A percentile compares a stretch with the other conserved stretches of the same genome.
These are phyloP conservation scores for Diaporthe velutina DNA, from an alignment of 2,329 filamentous ascomycete genomes.

Conservation along the genomic window DNA sequence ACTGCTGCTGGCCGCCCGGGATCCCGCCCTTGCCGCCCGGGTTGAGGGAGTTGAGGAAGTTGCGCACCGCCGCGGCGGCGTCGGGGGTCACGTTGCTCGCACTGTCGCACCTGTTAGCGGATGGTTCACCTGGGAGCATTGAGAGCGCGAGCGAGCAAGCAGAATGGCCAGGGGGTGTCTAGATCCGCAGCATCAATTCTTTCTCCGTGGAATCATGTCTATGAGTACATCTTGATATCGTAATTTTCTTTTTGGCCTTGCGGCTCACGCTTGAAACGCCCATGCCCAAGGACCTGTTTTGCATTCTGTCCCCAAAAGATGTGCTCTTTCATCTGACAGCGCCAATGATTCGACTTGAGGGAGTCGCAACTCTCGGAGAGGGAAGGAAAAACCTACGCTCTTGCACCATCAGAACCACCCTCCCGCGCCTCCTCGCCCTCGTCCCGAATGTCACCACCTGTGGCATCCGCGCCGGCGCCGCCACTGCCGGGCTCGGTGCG, in stretches of 20 bases:
- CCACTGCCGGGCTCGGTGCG: constrained; percentile 75
- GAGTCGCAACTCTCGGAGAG: constrained; percentile 31
- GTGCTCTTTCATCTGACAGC: background rate
- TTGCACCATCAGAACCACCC: constrained; percentile 94
- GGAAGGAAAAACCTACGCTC: constrained; percentile 90
- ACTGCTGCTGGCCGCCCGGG: constrained; percentile 50
- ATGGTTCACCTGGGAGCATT: background rate
- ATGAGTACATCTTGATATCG: constrained; percentile 38
- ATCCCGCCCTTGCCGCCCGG: constrained; percentile 71
- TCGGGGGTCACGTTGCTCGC: constrained; percentile 72
- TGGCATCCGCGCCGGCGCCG: constrained; percentile 87
- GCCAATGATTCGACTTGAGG: background rate
- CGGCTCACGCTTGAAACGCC: constrained; percentile 29
- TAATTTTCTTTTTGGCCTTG: constrained; percentile 33
- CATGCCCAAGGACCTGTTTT: constrained; percentile 17
- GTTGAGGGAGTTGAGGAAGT: constrained; percentile 84
- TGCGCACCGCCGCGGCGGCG: constrained; percentile 84
- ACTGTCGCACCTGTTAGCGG: constrained; percentile 58
- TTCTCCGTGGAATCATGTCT: constrained; percentile 38
- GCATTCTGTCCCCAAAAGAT: background rate
- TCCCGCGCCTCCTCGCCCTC: constrained; percentile 91
- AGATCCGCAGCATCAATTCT: constrained; percentile 36
- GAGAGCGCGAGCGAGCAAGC: constrained; percentile 43
- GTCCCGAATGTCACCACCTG: constrained; percentile 90
- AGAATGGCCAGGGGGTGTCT: constrained; percentile 14